Conservation (phyloP, 345 rosid species). For the Eucalyptus guilfoylei region DNA sequence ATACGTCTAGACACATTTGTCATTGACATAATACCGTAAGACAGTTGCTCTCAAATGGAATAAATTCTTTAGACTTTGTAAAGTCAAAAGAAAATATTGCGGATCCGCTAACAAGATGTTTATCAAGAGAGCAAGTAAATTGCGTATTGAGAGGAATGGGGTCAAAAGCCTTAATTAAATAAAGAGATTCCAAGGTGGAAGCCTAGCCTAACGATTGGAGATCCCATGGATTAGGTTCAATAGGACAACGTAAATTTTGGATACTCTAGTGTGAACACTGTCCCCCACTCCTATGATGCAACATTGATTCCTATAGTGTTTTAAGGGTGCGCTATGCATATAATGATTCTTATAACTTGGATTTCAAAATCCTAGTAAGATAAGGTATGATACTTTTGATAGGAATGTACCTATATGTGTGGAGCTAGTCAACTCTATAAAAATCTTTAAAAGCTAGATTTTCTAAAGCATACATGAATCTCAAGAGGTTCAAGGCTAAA, state of each 20-base stretch:
- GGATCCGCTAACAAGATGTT: fast-evolving
- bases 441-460: neutral
- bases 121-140: neutral
- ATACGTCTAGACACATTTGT: neutral
- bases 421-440: fast-evolving
- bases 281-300: neutral
- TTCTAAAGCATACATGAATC: neutral
- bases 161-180: neutral
- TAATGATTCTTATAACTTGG: neutral
- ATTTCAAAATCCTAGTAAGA: neutral
- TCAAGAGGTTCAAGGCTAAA: fast-evolving
- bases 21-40: neutral
- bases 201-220: neutral
- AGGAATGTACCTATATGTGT: neutral
- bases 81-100: neutral
- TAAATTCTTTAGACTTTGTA: neutral
- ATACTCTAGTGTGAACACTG: neutral
- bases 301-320: neutral
- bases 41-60: neutral
- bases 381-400: neutral
- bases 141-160: too few species aligned
- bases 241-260: neutral
- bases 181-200: neutral
- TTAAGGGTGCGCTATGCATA: neutral
- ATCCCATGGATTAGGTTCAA: neutral